Evolutionary conservation across 73 alveolate genomes (phyloP).

Genomic region (Tetrahymena malaccensis): DNA sequence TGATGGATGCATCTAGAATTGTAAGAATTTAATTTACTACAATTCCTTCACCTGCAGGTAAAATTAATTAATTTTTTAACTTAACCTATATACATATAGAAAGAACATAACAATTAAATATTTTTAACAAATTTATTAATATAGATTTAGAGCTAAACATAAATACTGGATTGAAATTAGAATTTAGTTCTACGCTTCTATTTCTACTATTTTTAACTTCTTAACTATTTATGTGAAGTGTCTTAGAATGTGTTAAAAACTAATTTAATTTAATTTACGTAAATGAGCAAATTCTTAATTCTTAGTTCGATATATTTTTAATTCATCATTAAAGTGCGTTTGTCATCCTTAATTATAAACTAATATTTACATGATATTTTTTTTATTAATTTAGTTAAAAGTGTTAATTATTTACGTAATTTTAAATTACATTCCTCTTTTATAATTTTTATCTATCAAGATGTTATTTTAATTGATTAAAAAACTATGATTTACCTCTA

Average conservation of each 20-base stretch:
- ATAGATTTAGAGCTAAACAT: not conserved
- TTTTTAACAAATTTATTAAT: no score
- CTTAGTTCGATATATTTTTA: no score
- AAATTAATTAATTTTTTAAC: not conserved
- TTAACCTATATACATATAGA: no score
- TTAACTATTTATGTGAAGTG: not conserved
- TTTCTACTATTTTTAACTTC: not conserved
- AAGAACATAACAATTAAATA: no score
- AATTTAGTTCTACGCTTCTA: not conserved
- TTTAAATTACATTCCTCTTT: not conserved
- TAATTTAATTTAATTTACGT: no score
- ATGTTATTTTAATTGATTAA: no score
- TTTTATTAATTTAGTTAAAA: no score
- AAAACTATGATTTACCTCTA: no score
- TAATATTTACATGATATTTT: not conserved
- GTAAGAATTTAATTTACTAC: not conserved
- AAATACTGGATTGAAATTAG: not conserved
- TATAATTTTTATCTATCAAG: not conserved
- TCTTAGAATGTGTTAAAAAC: no score
- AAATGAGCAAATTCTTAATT: no score
- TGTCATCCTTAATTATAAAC: not conserved
- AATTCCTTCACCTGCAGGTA: not conserved
- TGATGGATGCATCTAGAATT: constrained; percentile 9
- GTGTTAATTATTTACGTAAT: not conserved
- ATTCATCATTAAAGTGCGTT: not conserved